Evolutionary conservation across 768 basidiomycete species (phyloP).

Genomic region (Erythrobasidium yunnanense): DNA sequence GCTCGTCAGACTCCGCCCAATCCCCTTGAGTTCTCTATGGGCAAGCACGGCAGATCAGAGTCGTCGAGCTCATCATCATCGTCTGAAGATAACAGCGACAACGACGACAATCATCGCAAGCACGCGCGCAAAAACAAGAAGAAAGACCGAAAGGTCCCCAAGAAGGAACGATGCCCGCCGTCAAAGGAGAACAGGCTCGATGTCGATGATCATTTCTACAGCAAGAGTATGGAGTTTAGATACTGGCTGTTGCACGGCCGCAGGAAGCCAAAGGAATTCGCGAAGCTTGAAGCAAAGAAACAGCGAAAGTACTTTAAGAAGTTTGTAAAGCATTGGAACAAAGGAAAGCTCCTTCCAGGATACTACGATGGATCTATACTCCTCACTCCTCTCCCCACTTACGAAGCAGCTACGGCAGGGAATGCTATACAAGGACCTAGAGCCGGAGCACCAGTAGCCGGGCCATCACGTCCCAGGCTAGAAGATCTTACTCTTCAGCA

Average conservation of each 20-base stretch:
- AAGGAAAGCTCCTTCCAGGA: conserved; percentile 8
- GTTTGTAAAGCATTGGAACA: conserved; percentile 23
- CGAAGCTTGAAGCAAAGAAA: not conserved
- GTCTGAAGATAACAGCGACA: too few relatives aligned
- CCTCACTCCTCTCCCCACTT: not conserved
- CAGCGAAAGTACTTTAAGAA: conserved; percentile 22
- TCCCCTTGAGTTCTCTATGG: too few relatives aligned
- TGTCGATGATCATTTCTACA: not conserved
- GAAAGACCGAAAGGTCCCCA: not conserved
- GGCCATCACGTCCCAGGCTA: not conserved
- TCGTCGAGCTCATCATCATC: conserved; percentile 9
- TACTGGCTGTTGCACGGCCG: conserved; percentile 14
- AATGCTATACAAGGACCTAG: not conserved
- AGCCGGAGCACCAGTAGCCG: not conserved
- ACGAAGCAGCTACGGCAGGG: not conserved
- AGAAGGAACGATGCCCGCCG: not conserved
- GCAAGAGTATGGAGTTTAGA: conserved; percentile 12
- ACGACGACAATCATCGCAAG: not conserved
- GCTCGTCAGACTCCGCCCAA: too few relatives aligned
- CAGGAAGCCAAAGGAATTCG: conserved; percentile 2
- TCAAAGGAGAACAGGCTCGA: conserved; percentile 2
- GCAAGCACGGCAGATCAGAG: conserved; percentile 5
- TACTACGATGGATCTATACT: conserved; percentile 7
- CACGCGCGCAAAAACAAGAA: conserved; percentile 1
- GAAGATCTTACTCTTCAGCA: conserved; percentile 13